These are phyloP conservation scores for Byssothecium circinans DNA, from an alignment of 2,329 filamentous ascomycete genomes.

Conservation along the genomic window DNA sequence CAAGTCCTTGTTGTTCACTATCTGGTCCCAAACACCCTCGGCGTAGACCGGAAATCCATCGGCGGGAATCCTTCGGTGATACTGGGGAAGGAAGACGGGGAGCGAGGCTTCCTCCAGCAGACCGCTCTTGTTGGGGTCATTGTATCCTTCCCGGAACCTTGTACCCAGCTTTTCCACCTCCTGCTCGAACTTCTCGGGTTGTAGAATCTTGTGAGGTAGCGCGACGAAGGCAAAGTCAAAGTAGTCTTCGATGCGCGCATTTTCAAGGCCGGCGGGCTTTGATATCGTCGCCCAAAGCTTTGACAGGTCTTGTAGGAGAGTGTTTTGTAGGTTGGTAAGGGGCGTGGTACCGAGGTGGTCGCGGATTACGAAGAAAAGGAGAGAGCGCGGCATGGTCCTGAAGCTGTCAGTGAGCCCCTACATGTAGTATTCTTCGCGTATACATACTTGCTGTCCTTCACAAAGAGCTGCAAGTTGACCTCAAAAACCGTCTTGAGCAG, in stretches of 20 bases:
- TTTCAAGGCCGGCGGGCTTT: conserved; percentile 86
- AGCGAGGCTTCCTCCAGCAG: conserved; percentile 71
- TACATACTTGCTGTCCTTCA: conserved; percentile 88
- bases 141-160: conserved; percentile 80
- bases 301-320: conserved; percentile 83
- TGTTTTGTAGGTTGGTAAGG: conserved; percentile 84
- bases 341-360: conserved; percentile 94
- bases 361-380: conserved; percentile 98
- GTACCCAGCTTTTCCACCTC: conserved; percentile 79
- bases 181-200: conserved; percentile 83
- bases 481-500: conserved; percentile 98
- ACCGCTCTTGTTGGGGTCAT: conserved; percentile 64
- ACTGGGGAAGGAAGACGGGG: conserved; percentile 87
- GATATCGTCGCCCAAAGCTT: conserved; percentile 93
- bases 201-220: conserved; percentile 93
- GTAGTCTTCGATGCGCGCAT: conserved; percentile 90
- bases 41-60: conserved; percentile 97
- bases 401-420: conserved; percentile 21
- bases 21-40: conserved; percentile 95
- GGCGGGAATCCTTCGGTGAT: conserved; percentile 92
- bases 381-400: conserved; percentile 82
- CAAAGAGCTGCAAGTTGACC: conserved; percentile 94
- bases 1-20: conserved; percentile 97
- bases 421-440: background rate
- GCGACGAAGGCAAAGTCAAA: conserved; percentile 98